Base-by-base conservation (phyloP, 73 alveolate species). In the Stentor roeselii region DNA sequence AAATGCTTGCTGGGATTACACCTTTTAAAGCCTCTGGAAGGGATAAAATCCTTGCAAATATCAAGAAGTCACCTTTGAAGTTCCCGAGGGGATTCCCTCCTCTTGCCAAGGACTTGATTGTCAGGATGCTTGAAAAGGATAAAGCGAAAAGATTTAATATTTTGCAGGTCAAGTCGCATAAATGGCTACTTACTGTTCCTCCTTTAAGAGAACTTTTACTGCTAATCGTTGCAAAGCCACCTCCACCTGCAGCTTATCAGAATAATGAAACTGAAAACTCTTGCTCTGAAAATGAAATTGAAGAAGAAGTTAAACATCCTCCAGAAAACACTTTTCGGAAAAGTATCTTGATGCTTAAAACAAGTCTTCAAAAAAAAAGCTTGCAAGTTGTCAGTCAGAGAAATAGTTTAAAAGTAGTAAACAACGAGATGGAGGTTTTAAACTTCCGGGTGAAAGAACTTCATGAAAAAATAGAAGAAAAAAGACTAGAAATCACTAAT, bases 11-110 rank as follows among this genome's bases (percentile, higher is more conserved):
- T 76, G 90, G 90, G 2, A 36, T 61, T 0, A 84, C 90, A 59
- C 90, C 90, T 77, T 84, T 84, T 84, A 83, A 78, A 35, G 91
- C 88, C 15, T 36, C 31, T 31, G 82, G 59, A 37, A 75, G 74
- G 36, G 60, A 86, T n/a, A 86, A 86, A 3, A 80, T 60, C 14
- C 1, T 76, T 21, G 36, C 30, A 15, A 76, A 40, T 30, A 76
- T 76, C n/a, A 21, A n/a, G 0, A 15, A 34, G 39, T 78, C 39
- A 14, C 14, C n/a, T 27, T 15, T 35, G 6, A 76, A 76, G 30
- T 76, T 14, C n/a, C 84, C 84, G 32, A 0, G 14, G 39, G 59
- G 59, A 6, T 21, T 76, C 21, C 34, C 84, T 34, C 84, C 76
- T 27, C n/a, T 76, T 32, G 84, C 84, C 2, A 76, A 76, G 59